phyloP scores from a whole-genome alignment of 768 basidiomycete genomes.

The Gymnopilus dilepis region DNA sequence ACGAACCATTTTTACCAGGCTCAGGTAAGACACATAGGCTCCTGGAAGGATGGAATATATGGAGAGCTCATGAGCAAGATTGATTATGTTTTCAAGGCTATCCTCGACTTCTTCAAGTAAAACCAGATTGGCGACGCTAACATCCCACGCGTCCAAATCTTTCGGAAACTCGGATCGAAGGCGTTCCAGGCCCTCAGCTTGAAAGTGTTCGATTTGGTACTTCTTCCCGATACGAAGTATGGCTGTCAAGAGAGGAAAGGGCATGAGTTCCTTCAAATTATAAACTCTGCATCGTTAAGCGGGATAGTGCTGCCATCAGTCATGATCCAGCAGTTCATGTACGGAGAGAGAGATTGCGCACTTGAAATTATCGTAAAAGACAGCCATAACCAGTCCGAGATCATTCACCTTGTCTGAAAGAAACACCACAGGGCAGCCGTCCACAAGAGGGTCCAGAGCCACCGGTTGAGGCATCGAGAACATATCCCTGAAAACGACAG shows the following conservation, averaged over 20 bases:
- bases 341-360: neutral
- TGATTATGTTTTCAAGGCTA: neutral
- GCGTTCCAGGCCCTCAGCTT: slow-evolving; percentile 12
- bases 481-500: slow-evolving; percentile 28
- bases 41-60: slow-evolving; percentile 3
- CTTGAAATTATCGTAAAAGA: slow-evolving; percentile 21
- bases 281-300: neutral
- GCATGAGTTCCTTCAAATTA: slow-evolving; percentile 8
- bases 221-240: slow-evolving; percentile 24
- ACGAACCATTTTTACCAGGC: neutral
- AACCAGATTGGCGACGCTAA: neutral
- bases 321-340: neutral
- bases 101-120: neutral
- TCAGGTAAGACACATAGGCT: neutral
- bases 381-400: slow-evolving; percentile 15
- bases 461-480: slow-evolving; percentile 25
- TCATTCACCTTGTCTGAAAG: slow-evolving; percentile 23
- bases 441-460: neutral
- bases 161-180: slow-evolving; percentile 14
- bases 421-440: slow-evolving; percentile 25
- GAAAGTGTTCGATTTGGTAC: slow-evolving; percentile 19
- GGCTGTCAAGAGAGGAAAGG: neutral
- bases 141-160: slow-evolving; percentile 10
- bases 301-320: neutral
- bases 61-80: slow-evolving; percentile 11